Evolutionary conservation across 2,329 filamentous ascomycete species (phyloP).

Genomic region (Allantophomopsis cytisporea): DNA sequence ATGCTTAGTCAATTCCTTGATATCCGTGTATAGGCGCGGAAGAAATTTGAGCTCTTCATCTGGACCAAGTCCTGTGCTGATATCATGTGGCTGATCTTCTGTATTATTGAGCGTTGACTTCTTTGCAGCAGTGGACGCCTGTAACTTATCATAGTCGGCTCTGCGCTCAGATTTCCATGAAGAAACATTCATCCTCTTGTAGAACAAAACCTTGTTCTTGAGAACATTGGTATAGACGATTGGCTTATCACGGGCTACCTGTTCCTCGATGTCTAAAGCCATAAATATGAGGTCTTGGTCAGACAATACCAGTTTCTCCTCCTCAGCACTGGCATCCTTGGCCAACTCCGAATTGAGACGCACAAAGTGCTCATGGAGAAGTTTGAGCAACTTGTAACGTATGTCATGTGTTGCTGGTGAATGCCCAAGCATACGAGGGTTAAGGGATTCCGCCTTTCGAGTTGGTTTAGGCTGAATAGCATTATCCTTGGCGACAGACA

Average conservation of each 20-base stretch:
- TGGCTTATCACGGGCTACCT: conserved; percentile 49
- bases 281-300: conserved; percentile 54
- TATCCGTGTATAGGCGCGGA: conserved; percentile 46
- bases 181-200: conserved; percentile 59
- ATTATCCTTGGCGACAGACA: no score
- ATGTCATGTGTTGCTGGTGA: conserved; percentile 43
- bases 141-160: conserved; percentile 23
- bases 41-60: conserved; percentile 57
- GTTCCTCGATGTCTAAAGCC: conserved; percentile 68
- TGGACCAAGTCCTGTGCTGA: conserved; percentile 57
- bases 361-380: conserved; percentile 51
- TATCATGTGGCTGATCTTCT: conserved; percentile 29
- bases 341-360: conserved; percentile 51
- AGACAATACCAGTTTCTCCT: conserved; percentile 41
- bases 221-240: conserved; percentile 72
- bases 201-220: conserved; percentile 63
- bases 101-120: conserved; percentile 10
- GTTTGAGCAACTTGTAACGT: conserved; percentile 42
- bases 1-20: conserved; percentile 46
- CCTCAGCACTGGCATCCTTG: conserved; percentile 33
- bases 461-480: conserved; percentile 4
- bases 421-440: conserved; percentile 50
- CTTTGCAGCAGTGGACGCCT: conserved; percentile 19
- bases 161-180: conserved; percentile 58
- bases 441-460: conserved; percentile 38